Percentiles rank a stretch among this genome's conserved stretches.
phyloP scores from a whole-genome alignment of 441 rosid species.

The Populus hybrid region DNA sequence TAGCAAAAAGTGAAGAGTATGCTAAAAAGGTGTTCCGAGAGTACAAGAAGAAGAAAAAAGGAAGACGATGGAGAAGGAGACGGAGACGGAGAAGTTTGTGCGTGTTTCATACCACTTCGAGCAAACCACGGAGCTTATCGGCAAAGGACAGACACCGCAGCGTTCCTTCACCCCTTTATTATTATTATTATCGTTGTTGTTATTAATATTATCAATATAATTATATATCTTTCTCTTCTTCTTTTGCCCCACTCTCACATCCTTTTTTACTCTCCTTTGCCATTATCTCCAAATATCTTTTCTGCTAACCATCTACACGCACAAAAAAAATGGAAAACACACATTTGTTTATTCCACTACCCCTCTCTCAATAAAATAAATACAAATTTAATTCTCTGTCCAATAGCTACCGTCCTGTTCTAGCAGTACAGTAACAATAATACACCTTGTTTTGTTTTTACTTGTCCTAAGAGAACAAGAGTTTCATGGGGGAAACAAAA shows the following conservation, averaged over 20 bases:
- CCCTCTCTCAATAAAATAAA: no score
- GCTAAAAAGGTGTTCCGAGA: neutral
- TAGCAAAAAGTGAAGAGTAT: neutral
- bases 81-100: neutral
- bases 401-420: neutral
- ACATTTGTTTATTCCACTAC: neutral
- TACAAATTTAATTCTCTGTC: neutral
- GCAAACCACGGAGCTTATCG: neutral
- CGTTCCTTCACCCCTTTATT: neutral
- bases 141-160: neutral
- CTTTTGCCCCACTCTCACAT: neutral
- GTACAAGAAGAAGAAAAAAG: neutral
- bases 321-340: no score
- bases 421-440: neutral
- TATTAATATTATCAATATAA: no score
- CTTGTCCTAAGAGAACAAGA: no score
- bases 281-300: neutral
- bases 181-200: no score
- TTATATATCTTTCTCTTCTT: neutral
- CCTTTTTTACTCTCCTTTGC: neutral
- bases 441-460: neutral
- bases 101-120: neutral
- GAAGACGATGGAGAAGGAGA: neutral
- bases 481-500: no score
- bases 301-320: neutral